Conservation (phyloP, 2,329 filamentous ascomycete genomes). For the Exophiala mesophila region DNA sequence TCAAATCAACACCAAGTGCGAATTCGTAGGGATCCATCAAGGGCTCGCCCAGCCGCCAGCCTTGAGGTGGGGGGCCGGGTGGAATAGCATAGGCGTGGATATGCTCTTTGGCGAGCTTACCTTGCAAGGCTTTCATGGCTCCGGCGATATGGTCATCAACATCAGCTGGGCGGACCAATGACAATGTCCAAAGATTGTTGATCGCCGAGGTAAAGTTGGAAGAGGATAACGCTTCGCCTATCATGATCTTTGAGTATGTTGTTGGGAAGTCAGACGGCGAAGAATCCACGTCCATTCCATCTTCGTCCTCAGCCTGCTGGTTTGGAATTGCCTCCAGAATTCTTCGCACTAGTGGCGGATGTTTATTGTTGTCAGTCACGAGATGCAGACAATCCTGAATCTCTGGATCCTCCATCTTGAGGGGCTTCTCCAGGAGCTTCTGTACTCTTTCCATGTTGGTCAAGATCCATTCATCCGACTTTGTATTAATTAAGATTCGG, state of each 20-base stretch:
- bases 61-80: conserved; percentile 32
- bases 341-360: conserved; percentile 52
- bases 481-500: conserved; percentile 80
- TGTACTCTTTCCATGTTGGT: conserved; percentile 72
- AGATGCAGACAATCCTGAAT: conserved; percentile 88
- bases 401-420: conserved; percentile 84
- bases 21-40: conserved; percentile 68
- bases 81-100: conserved; percentile 62
- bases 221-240: conserved; percentile 78
- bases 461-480: conserved; percentile 85
- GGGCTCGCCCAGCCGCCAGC: conserved; percentile 38
- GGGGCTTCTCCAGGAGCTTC: conserved; percentile 80
- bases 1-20: conserved; percentile 82
- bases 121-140: conserved; percentile 89
- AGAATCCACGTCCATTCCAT: conserved; percentile 66
- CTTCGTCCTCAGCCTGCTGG: conserved; percentile 78
- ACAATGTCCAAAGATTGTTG: conserved; percentile 89
- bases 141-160: conserved; percentile 84
- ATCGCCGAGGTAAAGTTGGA: conserved; percentile 81
- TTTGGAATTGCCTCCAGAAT: conserved; percentile 87
- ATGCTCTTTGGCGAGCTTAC: conserved; percentile 89
- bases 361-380: conserved; percentile 60
- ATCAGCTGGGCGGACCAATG: conserved; percentile 74
- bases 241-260: conserved; percentile 70
- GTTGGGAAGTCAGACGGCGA: conserved; percentile 82